Base-by-base conservation (phyloP, 1,284 basidiomycete genomes). In the Trichosporon sp. region DNA sequence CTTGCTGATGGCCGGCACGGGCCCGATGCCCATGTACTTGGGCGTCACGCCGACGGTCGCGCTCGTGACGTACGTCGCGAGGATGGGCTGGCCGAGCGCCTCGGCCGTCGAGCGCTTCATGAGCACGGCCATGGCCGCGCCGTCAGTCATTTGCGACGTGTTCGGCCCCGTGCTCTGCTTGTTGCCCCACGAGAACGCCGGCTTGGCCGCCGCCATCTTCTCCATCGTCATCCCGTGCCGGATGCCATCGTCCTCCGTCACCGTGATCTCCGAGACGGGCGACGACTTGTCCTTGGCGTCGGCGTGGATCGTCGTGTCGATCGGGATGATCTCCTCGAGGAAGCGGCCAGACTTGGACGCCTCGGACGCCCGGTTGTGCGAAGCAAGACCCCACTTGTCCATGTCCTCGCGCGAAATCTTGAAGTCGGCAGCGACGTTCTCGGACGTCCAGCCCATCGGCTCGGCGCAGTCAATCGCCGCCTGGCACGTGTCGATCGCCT, bases 381-480 rank as follows among this genome's bases (percentile, higher is more conserved):
- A 93, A 65, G 91, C 87, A 31, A 91, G 84, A 0, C 92, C 92
- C 77, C 89, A 92, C 74, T 90, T 86, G 79, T 95, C 93, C 83
- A 93, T 92, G 78, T 88, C 90, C 77, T 88, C 83, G 15, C 92
- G 88, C 18, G 91, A 86, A 68, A 95, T 84, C 44, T 89, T 86
- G 83, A 90, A 95, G 27, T 88, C 86, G 74, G 89, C 82, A 18
- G 91, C 91, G 21, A 92, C 91, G 87, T 92, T 90, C 80, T 95
- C 92, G 2, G 91, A 92, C 0, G 92, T 94, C 92, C 92, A 94
- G 12, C 93, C 92, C 92, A 95, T 95, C 15, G 93, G 91, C 86
- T 92, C 89, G 65, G 91, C 87, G 74, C 89, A 92, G 75, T 93
- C 92, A 70, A 88, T 85, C 0, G 92, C 89, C 72, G 89, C 85